Percentiles rank a stretch among this genome's conserved stretches.
phyloP scores from a whole-genome alignment of 306 rosid genomes.

The Cicer arietinum region DNA sequence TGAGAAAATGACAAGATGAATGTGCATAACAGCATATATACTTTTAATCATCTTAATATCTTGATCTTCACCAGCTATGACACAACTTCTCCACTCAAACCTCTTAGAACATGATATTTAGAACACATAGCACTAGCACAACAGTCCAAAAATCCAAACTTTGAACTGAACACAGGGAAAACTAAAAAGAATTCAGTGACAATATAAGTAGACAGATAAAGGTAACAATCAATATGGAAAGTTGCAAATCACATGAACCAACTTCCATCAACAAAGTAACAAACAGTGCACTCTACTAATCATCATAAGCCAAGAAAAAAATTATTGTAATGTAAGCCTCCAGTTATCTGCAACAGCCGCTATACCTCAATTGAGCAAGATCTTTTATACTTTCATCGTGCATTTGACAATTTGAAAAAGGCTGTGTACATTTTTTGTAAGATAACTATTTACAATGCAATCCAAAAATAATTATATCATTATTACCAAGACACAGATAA shows the following conservation, averaged over 20 bases:
- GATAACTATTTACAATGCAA: slow-evolving; percentile 13
- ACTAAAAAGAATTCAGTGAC: slow-evolving; percentile 23
- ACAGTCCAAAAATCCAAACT: slow-evolving; percentile 33
- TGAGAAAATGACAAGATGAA: slow-evolving; percentile 11
- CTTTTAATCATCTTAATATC: slow-evolving; percentile 15
- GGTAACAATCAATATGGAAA: slow-evolving; percentile 3
- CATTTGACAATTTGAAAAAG: background rate
- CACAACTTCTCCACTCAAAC: background rate
- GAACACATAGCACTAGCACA: slow-evolving; percentile 24
- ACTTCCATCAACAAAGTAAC: slow-evolving; percentile 35
- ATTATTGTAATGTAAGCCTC: slow-evolving; percentile 4
- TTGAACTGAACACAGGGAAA: slow-evolving; percentile 14
- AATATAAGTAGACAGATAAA: slow-evolving; percentile 24
- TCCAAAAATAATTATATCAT: background rate
- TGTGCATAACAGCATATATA: slow-evolving; percentile 1
- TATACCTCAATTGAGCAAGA: slow-evolving; percentile 28
- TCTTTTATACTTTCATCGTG: background rate
- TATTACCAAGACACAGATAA: background rate
- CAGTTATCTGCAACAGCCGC: slow-evolving; percentile 29
- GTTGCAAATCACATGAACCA: slow-evolving; percentile 24
- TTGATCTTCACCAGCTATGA: slow-evolving; percentile 4
- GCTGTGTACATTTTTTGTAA: background rate
- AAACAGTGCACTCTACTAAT: slow-evolving; percentile 37
- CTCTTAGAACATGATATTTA: slow-evolving; percentile 16
- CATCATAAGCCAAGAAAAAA: slow-evolving; percentile 22